These are phyloP conservation scores for Mortierella sp. DNA, from an alignment of 371 early-diverging fungal species.

Conservation along the genomic window DNA sequence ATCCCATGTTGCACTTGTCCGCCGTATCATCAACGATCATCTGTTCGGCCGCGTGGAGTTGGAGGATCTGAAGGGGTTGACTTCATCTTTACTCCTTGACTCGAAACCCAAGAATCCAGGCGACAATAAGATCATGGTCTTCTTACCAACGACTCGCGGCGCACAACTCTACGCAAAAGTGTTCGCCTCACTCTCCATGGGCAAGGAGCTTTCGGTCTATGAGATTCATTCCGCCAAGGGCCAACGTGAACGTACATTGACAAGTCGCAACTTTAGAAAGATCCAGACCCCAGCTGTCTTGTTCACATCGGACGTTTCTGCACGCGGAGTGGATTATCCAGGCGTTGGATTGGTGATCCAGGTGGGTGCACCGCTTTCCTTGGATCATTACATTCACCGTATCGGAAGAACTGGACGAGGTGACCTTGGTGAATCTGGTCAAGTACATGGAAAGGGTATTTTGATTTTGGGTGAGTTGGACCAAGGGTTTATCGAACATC, in stretches of 20 bases:
- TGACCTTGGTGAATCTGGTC: constrained; percentile 31
- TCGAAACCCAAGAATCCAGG: not conserved
- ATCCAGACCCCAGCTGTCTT: constrained; percentile 69
- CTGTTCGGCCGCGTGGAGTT: constrained; percentile 34
- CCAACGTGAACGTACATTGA: constrained; percentile 75
- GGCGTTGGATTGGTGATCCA: constrained; percentile 96
- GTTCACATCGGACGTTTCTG: constrained; percentile 98
- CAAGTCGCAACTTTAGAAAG: constrained; percentile 76
- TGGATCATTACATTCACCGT: constrained; percentile 97
- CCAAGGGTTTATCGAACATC: constrained; percentile 48
- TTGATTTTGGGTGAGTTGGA: constrained; percentile 48
- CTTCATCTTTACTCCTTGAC: constrained; percentile 2
- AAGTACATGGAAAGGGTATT: constrained; percentile 30
- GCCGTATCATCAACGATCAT: constrained; percentile 65
- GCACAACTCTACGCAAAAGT: constrained; percentile 80
- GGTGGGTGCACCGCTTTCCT: constrained; percentile 88
- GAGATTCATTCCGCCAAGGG: constrained; percentile 85
- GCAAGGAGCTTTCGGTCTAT: constrained; percentile 60
- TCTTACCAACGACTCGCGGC: constrained; percentile 84
- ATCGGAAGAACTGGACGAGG: constrained; percentile 99
- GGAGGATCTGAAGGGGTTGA: constrained; percentile 25
- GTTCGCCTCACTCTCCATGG: constrained; percentile 56
- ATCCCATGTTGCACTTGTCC: constrained; percentile 73
- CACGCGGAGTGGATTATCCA: constrained; percentile 99
- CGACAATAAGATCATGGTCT: constrained; percentile 90